Conservation (phyloP, 192 early-diverging fungal genomes). For the Entophlyctis luteolus region DNA sequence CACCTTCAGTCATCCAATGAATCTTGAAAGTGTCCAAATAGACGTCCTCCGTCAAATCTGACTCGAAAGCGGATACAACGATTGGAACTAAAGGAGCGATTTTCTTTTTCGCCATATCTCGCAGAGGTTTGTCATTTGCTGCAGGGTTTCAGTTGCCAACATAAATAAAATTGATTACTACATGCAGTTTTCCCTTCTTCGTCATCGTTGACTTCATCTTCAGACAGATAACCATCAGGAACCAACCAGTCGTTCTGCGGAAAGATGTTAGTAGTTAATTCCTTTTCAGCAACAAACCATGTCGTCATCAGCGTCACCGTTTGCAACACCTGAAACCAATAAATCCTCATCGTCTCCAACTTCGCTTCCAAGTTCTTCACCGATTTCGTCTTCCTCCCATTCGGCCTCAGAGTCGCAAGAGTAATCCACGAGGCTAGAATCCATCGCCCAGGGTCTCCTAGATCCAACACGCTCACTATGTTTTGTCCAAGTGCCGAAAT, state of each 20-base stretch:
- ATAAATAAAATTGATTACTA: neutral
- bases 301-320: slow-evolving; percentile 57
- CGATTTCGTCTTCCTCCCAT: slow-evolving; percentile 81
- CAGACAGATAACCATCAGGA: slow-evolving; percentile 81
- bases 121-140: neutral
- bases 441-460: slow-evolving; percentile 64
- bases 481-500: slow-evolving; percentile 80
- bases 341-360: slow-evolving; percentile 68
- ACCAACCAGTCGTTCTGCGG: slow-evolving; percentile 73
- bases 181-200: slow-evolving; percentile 21
- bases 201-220: slow-evolving; percentile 62
- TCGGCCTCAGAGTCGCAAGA: slow-evolving; percentile 85
- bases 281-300: slow-evolving; percentile 29
- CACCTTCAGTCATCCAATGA: slow-evolving; percentile 10
- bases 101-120: slow-evolving; percentile 11
- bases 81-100: slow-evolving; percentile 10
- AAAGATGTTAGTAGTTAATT: neutral
- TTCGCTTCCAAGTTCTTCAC: slow-evolving; percentile 77
- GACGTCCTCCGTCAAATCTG: neutral
- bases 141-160: neutral
- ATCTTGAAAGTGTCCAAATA: neutral
- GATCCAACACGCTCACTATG: slow-evolving; percentile 50
- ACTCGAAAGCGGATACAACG: slow-evolving; percentile 4
- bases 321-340: slow-evolving; percentile 36
- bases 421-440: slow-evolving; percentile 61